Base-by-base conservation (phyloP, 805 yeast genomes). In the Candida khao-thaluensis region DNA sequence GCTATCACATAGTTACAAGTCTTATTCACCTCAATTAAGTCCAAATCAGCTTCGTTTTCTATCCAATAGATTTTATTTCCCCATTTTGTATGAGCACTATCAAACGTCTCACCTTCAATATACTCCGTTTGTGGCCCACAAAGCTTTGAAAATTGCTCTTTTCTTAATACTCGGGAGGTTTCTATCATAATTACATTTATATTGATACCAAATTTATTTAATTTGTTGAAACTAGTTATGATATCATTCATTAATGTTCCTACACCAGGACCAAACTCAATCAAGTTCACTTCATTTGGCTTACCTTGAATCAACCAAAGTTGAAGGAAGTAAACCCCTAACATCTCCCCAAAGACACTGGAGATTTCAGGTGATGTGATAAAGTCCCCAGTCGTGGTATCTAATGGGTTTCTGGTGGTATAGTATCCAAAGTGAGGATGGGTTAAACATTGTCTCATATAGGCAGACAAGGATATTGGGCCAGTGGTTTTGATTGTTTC, bases 291-390 rank as follows among this genome's bases (percentile, higher is more conserved):
- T 9, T 55, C 52, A n/a, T 50, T 27, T 0, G 85, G 81, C 30
- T 57, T 65, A 18, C 74, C 69, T 48, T 82, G 90, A 1, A 65
- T 55, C 23, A 73, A 43, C 85, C 89, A 85, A 8, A 62, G 56
- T 9, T 76, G 64, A 43, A 66, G 77, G 41, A 71, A 65, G 87
- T 95, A 87, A 4, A 87, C 62, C 0, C 93, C 95, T 42, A 85
- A 71, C 66, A 85, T 76, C 56, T 87, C 95, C 15, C 95, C 95
- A 65, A 86, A 87, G 64, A 86, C 82, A 27, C 85, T 86, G 5
- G 91, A 82, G 36, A 87, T 85, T 59, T 87, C 95, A 0, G 95
- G 95, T 0, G 91, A 82, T 0, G 95, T 87, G 37, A 82, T 72
- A 57, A 87, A 87, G 58, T 87, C 95, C 4, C 95, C 95, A 5